Evolutionary conservation across 2,329 filamentous ascomycete genomes (phyloP).

Genomic region (Dactylellina sp.): DNA sequence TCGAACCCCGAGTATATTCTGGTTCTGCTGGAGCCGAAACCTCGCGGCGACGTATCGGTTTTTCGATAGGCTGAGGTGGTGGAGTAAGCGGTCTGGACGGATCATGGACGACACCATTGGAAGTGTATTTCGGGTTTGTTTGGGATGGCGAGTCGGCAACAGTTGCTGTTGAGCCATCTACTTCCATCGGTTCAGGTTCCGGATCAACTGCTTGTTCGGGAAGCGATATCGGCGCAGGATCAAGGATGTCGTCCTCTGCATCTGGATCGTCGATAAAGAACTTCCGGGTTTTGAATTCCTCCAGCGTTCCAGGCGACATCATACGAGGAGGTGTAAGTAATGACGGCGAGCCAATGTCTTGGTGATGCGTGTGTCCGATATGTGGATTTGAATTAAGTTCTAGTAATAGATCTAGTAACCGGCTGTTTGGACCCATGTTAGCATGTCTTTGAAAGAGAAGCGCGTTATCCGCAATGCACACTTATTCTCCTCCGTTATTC

Average conservation of each 20-base stretch:
- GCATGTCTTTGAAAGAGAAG: conserved; percentile 49
- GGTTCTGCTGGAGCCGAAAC: conserved; percentile 38
- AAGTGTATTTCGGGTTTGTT: conserved; percentile 40
- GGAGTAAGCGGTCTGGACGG: conserved; percentile 52
- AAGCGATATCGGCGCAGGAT: conserved; percentile 14
- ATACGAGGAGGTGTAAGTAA: conserved; percentile 64
- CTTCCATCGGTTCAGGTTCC: conserved; percentile 50
- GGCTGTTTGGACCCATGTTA: conserved; percentile 68
- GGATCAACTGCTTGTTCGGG: neutral
- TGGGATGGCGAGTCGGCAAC: conserved; percentile 24
- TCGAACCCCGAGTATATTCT: conserved; percentile 58
- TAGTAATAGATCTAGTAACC: conserved; percentile 85
- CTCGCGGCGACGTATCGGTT: conserved; percentile 31
- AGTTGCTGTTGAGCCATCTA: conserved; percentile 29
- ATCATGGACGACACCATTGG: conserved; percentile 48
- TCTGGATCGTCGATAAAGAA: conserved; percentile 47
- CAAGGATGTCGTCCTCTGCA: conserved; percentile 41
- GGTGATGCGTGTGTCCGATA: conserved; percentile 78
- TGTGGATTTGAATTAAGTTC: conserved; percentile 88
- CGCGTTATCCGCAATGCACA: conserved; percentile 66
- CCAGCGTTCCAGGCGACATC: conserved; percentile 61
- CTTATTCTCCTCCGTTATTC: conserved; percentile 93
- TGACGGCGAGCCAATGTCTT: conserved; percentile 72
- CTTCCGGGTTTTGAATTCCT: conserved; percentile 50
- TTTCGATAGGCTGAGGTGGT: conserved; percentile 30